A percentile compares a stretch with the other conserved stretches of the same genome.
Conservation (phyloP, 345 rosid genomes). For the Populus davidiana region DNA sequence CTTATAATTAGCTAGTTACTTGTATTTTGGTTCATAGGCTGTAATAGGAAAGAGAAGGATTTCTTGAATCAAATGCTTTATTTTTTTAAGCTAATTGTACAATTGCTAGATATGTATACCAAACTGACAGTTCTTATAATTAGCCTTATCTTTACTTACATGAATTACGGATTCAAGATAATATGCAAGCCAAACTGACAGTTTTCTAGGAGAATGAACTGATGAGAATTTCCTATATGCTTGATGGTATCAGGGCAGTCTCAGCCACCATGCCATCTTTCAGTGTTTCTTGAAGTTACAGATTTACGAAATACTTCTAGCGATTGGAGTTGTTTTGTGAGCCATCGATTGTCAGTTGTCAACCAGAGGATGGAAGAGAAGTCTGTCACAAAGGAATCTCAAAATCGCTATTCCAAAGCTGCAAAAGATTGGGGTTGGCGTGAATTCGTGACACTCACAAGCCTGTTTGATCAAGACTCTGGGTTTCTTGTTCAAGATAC, state of each 20-base stretch:
- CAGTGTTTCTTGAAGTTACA: constrained; percentile 99
- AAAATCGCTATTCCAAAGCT: constrained; percentile 98
- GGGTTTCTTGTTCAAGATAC: constrained; percentile 97
- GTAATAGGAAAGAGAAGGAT: constrained; percentile 5
- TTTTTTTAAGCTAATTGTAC: neutral
- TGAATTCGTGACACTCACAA: constrained; percentile 96
- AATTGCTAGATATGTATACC: neutral
- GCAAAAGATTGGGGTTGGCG: constrained; percentile 99
- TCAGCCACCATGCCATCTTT: constrained; percentile 99
- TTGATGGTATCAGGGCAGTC: constrained; percentile 98
- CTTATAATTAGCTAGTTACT: constrained; percentile 3
- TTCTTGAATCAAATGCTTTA: neutral
- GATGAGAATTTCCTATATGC: constrained; percentile 34
- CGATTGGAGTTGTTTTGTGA: constrained; percentile 99
- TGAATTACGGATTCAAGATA: neutral
- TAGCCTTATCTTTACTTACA: neutral
- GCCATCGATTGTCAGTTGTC: constrained; percentile 95
- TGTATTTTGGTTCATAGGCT: neutral
- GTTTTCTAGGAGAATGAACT: constrained; percentile 25
- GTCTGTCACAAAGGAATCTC: constrained; percentile 97
- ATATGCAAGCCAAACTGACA: neutral
- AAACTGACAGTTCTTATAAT: neutral
- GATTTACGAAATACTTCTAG: constrained; percentile 85
- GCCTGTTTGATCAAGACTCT: constrained; percentile 97
- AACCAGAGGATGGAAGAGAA: constrained; percentile 92